Evolutionary conservation across 768 basidiomycete genomes (phyloP).

Genomic region (Tricholoma sp.): DNA sequence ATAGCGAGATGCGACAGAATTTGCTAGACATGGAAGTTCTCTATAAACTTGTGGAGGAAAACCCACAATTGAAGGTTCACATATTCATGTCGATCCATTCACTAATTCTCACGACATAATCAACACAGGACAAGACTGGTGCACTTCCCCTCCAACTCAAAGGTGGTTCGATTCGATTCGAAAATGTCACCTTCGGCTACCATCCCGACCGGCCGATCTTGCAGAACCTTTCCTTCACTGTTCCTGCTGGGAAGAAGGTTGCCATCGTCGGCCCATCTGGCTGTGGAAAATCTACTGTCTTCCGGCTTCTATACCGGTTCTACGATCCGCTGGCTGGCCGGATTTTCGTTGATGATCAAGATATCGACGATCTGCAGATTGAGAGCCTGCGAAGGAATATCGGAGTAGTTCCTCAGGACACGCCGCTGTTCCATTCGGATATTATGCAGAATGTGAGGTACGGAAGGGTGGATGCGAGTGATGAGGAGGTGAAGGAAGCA

Average conservation of each 20-base stretch:
- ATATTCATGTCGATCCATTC: background rate
- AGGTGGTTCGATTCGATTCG: constrained; percentile 89
- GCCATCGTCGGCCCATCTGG: constrained; percentile 97
- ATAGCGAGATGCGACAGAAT: constrained; percentile 94
- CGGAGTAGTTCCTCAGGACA: constrained; percentile 97
- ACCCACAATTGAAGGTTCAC: constrained; percentile 59
- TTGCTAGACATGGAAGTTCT: constrained; percentile 96
- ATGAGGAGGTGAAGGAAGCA: constrained; percentile 84
- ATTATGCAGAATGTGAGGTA: constrained; percentile 96
- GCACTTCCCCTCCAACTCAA: constrained; percentile 65
- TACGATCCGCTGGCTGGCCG: constrained; percentile 78
- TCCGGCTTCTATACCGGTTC: constrained; percentile 91
- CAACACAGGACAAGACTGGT: constrained; percentile 54
- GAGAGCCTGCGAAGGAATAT: constrained; percentile 68
- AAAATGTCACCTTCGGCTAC: constrained; percentile 89
- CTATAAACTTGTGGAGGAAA: constrained; percentile 83
- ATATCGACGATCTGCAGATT: constrained; percentile 69
- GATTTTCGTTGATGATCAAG: constrained; percentile 88
- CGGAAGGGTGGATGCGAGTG: constrained; percentile 79
- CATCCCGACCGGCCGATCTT: constrained; percentile 93
- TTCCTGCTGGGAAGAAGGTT: constrained; percentile 95
- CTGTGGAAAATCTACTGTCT: constrained; percentile 95
- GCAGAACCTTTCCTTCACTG: constrained; percentile 77
- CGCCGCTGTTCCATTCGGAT: constrained; percentile 93
- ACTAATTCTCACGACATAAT: background rate